Evolutionary conservation across 2,329 filamentous ascomycete species (phyloP).

Genomic region (Rhexocercosporidium sp.): DNA sequence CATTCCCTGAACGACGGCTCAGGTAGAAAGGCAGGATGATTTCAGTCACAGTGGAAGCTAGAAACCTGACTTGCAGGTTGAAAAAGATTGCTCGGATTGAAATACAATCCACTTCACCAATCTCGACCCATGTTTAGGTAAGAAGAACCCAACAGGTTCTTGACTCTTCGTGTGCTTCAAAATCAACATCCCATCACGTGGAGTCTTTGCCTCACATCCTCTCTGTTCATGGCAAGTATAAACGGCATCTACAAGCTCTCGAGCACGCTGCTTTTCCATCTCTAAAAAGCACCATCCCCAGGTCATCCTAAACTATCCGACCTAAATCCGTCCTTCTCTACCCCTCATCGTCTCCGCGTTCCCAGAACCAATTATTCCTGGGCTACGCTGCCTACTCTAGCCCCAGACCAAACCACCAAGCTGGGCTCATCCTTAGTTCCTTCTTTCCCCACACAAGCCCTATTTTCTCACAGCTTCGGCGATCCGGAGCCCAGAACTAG

Average conservation of each 20-base stretch:
- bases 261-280: conserved; percentile 5
- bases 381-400: too few species aligned
- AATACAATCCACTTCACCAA: too few species aligned
- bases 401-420: background rate
- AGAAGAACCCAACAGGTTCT: too few species aligned
- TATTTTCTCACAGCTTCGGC: background rate
- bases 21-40: too few species aligned
- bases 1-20: background rate
- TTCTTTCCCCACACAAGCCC: background rate
- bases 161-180: background rate
- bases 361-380: conserved; percentile 8
- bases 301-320: background rate
- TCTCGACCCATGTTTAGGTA: too few species aligned
- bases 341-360: conserved; percentile 2
- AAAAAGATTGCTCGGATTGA: too few species aligned
- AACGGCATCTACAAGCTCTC: background rate
- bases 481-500: background rate
- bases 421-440: background rate
- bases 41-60: background rate
- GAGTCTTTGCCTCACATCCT: background rate
- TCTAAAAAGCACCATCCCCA: background rate
- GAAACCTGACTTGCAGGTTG: too few species aligned
- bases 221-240: background rate
- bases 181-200: background rate
- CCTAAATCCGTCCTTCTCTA: background rate